Percentiles rank a stretch among this genome's conserved stretches.
Conservation (phyloP, 441 rosid genomes). For the Mallotus japonicus region DNA sequence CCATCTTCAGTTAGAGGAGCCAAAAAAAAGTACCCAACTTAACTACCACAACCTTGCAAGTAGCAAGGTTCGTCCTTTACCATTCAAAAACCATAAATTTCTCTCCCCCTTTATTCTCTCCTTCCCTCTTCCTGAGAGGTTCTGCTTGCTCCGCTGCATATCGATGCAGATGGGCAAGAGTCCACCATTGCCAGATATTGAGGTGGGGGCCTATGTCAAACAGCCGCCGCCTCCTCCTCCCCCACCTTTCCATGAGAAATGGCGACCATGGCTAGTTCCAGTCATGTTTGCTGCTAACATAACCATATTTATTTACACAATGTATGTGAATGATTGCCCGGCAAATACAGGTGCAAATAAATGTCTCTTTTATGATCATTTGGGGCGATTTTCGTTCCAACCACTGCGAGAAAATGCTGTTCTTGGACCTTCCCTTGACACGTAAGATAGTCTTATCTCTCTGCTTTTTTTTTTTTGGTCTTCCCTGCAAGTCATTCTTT, state of each 20-base stretch:
- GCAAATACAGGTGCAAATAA: slow-evolving; percentile 26
- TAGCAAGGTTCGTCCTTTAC: slow-evolving; percentile 22
- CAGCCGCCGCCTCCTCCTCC: slow-evolving; percentile 34
- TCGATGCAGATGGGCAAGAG: slow-evolving; percentile 30
- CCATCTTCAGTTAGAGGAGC: slow-evolving; percentile 7
- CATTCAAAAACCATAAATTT: slow-evolving; percentile 9
- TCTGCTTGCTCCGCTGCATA: too few species aligned
- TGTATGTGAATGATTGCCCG: slow-evolving; percentile 78
- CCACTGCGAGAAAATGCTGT: slow-evolving; percentile 53
- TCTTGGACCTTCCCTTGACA: slow-evolving; percentile 65
- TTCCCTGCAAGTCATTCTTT: background rate
- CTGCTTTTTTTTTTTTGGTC: background rate
- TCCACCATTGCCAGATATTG: slow-evolving; percentile 23
- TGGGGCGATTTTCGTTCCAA: slow-evolving; percentile 74
- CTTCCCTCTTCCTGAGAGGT: background rate
- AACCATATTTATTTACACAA: slow-evolving; percentile 45
- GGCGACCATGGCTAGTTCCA: slow-evolving; percentile 68
- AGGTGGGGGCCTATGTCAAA: slow-evolving; percentile 23
- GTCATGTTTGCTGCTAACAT: slow-evolving; percentile 45
- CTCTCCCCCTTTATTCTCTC: slow-evolving; percentile 2
- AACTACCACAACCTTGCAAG: slow-evolving; percentile 24
- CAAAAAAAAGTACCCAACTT: slow-evolving; percentile 23
- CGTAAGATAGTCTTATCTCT: slow-evolving; percentile 38
- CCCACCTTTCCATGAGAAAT: slow-evolving; percentile 44
- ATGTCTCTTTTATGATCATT: slow-evolving; percentile 41